Conservation (phyloP, 2,329 filamentous ascomycete species). For the Fusarium marasasianum region DNA sequence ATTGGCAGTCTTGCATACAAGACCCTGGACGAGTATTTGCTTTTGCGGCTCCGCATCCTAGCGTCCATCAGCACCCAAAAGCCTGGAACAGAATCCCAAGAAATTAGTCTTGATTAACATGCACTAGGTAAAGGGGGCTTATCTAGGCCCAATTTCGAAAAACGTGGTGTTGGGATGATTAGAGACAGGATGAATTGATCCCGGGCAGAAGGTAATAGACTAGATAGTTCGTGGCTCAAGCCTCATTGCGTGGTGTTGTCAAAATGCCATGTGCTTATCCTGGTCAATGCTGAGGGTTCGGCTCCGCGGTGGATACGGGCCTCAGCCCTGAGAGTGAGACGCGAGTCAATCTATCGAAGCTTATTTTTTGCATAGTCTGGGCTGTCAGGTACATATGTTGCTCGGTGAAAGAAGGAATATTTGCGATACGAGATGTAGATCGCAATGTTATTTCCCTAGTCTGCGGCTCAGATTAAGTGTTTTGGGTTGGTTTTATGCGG, state of each 20-base stretch:
- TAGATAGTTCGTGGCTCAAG: background rate
- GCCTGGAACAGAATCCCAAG: background rate
- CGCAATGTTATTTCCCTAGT: background rate
- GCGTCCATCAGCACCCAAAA: background rate
- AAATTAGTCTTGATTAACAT: background rate
- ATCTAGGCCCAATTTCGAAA: background rate
- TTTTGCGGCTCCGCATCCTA: constrained; percentile 28
- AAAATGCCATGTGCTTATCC: background rate
- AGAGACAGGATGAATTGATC: background rate
- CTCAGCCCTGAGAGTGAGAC: background rate
- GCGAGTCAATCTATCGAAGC: constrained; percentile 18
- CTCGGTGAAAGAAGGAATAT: background rate
- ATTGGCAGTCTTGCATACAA: background rate
- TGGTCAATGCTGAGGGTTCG: background rate
- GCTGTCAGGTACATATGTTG: background rate
- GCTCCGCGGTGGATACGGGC: constrained; percentile 26
- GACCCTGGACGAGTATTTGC: constrained; percentile 2
- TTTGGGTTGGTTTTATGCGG: background rate
- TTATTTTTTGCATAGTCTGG: background rate
- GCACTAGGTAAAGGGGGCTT: background rate
- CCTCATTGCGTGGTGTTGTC: background rate
- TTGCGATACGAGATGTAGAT: background rate
- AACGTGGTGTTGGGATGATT: constrained; percentile 15
- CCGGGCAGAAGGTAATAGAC: constrained; percentile 6
- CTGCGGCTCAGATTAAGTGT: background rate